Evolutionary conservation across 257 asterid species (phyloP).

Genomic region (Scutellaria minor): DNA sequence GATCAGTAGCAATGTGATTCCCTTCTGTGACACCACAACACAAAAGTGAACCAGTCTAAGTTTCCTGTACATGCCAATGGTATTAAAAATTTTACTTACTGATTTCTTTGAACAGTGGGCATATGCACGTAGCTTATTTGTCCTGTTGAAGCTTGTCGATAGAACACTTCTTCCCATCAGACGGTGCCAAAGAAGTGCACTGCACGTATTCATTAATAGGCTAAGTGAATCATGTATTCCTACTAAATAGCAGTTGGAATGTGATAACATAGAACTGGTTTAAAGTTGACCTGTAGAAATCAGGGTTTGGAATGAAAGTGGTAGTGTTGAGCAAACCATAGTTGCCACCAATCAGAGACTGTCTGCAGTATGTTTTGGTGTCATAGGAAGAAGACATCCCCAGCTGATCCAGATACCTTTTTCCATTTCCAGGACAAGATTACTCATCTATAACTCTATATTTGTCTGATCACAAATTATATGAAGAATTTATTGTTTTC

Average conservation of each 20-base stretch:
- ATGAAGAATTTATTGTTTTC: background rate
- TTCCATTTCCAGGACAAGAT: conserved; percentile 13
- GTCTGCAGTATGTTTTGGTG: conserved; percentile 86
- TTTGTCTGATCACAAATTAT: background rate
- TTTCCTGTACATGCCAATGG: background rate
- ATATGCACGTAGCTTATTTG: conserved; percentile 66
- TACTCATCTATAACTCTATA: conserved; percentile 1
- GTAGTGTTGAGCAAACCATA: conserved; percentile 78
- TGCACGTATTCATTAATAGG: conserved; percentile 35
- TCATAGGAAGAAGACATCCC: conserved; percentile 80
- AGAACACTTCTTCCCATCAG: conserved; percentile 79
- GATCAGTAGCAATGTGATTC: conserved; percentile 74
- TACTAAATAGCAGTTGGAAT: background rate
- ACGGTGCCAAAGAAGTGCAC: conserved; percentile 95
- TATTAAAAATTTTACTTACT: conserved; percentile 46
- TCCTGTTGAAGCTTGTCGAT: conserved; percentile 59
- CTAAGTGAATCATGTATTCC: background rate
- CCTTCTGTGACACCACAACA: conserved; percentile 47
- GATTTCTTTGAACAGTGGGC: conserved; percentile 78
- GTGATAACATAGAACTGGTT: background rate
- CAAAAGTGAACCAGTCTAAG: background rate
- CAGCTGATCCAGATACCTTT: conserved; percentile 90
- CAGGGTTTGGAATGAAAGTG: conserved; percentile 80
- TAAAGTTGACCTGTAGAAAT: conserved; percentile 69
- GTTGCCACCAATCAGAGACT: conserved; percentile 87